Conservation (phyloP, 2,329 filamentous ascomycete species). For the Xylaria arbuscula region DNA sequence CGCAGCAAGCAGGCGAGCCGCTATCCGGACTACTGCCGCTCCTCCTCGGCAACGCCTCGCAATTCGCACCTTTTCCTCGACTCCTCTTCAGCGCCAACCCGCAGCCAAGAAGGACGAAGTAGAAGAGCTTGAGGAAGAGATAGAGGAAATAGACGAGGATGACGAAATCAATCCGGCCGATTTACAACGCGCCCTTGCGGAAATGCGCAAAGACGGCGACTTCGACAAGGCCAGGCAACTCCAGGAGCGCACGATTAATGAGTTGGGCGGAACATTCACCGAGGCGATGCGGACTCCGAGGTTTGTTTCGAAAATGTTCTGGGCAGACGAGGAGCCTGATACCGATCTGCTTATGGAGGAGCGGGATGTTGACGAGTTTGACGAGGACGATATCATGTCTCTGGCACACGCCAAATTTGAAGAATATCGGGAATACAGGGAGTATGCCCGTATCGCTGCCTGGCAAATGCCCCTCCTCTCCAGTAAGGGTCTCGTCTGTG, state of each 20-base stretch:
- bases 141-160: conserved; percentile 21
- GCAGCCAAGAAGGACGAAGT: conserved; percentile 41
- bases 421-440: conserved; percentile 85
- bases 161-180: conserved; percentile 25
- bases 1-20: conserved; percentile 47
- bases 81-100: conserved; percentile 39
- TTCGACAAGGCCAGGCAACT: conserved; percentile 23
- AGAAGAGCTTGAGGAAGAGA: conserved; percentile 38
- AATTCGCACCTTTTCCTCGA: conserved; percentile 48
- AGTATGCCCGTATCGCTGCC: conserved; percentile 86
- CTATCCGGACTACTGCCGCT: conserved; percentile 37
- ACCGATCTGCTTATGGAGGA: conserved; percentile 45
- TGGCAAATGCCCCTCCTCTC: conserved; percentile 96
- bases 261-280: conserved; percentile 5
- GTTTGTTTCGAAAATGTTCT: conserved; percentile 37
- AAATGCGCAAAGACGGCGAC: conserved; percentile 9
- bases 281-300: conserved; percentile 18
- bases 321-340: conserved; percentile 48
- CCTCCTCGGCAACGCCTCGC: conserved; percentile 41
- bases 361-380: conserved; percentile 65
- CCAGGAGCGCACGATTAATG: conserved; percentile 35
- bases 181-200: not conserved
- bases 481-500: conserved; percentile 68
- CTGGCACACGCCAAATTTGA: conserved; percentile 89
- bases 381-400: conserved; percentile 85